Evolutionary conservation across 2,329 filamentous ascomycete species (phyloP).

Genomic region (Fusarium scirpi): DNA sequence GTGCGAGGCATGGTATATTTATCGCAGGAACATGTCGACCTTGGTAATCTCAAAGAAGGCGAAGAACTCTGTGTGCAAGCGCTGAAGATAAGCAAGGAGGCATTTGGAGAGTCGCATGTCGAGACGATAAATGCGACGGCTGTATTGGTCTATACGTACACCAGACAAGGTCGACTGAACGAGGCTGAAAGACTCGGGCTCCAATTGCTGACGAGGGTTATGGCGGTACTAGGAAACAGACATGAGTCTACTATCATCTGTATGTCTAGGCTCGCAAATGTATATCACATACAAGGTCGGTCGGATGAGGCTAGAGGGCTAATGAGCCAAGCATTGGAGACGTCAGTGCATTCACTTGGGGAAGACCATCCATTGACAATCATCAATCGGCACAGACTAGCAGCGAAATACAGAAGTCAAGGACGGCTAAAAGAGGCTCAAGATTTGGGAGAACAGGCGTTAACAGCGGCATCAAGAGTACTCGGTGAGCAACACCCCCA

Average conservation of each 20-base stretch:
- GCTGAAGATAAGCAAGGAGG: rapidly evolving
- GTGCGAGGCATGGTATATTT: rapidly evolving
- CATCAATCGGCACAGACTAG: rapidly evolving
- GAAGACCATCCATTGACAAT: rapidly evolving
- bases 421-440: rapidly evolving
- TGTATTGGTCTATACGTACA: rapidly evolving
- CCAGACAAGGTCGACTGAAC: rapidly evolving
- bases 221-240: rapidly evolving
- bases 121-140: rapidly evolving
- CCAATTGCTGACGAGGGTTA: rapidly evolving
- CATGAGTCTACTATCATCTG: rapidly evolving
- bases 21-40: rapidly evolving
- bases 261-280: rapidly evolving
- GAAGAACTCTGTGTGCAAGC: rapidly evolving
- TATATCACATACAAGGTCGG: rapidly evolving
- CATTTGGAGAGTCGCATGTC: rapidly evolving
- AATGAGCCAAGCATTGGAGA: rapidly evolving
- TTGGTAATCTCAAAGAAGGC: rapidly evolving
- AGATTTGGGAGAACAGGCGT: rapidly evolving
- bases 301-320: background rate
- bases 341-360: rapidly evolving
- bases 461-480: rapidly evolving
- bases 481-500: rapidly evolving
- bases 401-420: rapidly evolving
- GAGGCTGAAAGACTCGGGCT: rapidly evolving